phyloP scores from a whole-genome alignment of 257 asterid species.

The Penstemon newberryi region DNA sequence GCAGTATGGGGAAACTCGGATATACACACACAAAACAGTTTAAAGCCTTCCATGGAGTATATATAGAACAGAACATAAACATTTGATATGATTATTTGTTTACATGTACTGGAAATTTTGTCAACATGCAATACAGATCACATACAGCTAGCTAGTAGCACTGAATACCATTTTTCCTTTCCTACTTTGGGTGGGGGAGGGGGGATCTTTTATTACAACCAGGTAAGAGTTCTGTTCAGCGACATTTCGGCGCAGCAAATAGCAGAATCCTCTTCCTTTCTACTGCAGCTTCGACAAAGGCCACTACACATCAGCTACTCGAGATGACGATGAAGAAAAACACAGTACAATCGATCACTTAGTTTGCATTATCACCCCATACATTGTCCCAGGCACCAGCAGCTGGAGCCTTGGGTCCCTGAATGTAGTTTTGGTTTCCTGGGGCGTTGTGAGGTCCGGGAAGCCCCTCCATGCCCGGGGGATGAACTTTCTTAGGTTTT shows the following conservation, averaged over 20 bases:
- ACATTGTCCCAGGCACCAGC: slow-evolving; percentile 73
- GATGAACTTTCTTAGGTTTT: slow-evolving; percentile 55
- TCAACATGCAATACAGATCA: too few relatives aligned
- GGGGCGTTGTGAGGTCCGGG: slow-evolving; percentile 62
- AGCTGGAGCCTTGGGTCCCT: slow-evolving; percentile 77
- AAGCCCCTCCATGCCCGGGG: slow-evolving; percentile 58
- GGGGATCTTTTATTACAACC: slow-evolving; percentile 11
- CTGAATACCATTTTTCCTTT: background rate
- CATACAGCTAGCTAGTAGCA: background rate
- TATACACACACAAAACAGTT: too few relatives aligned
- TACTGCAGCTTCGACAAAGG: slow-evolving; percentile 20
- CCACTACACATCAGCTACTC: slow-evolving; percentile 19
- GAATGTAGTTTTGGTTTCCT: slow-evolving; percentile 52
- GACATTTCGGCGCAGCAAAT: background rate
- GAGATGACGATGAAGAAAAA: slow-evolving; percentile 21
- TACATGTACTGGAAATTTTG: too few relatives aligned
- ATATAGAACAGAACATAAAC: too few relatives aligned
- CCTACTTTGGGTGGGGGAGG: background rate
- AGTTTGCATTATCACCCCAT: slow-evolving; percentile 58
- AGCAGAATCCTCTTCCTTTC: slow-evolving; percentile 20
- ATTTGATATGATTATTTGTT: too few relatives aligned
- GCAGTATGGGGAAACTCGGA: too few relatives aligned
- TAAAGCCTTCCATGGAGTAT: too few relatives aligned
- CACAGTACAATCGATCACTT: slow-evolving; percentile 17
- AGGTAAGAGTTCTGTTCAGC: background rate